Conservation (phyloP, 164 flowering plant genomes). For the Liriodendron chinense region DNA sequence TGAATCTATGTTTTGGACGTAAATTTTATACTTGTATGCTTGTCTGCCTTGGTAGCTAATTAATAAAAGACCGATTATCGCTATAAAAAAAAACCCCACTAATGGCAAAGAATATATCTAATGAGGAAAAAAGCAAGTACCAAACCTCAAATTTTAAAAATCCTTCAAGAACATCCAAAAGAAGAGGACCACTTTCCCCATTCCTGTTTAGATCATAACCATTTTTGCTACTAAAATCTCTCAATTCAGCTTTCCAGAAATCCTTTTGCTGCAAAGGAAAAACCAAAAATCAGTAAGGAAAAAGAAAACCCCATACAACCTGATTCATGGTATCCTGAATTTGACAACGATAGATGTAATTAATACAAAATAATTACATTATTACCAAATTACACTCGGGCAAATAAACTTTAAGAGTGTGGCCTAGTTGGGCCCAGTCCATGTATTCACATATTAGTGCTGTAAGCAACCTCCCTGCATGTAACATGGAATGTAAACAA, state of each 20-base stretch:
- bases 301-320: background rate
- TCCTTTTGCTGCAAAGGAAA: conserved; percentile 76
- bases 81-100: no score
- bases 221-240: conserved; percentile 81
- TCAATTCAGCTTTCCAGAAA: conserved; percentile 91
- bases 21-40: no score
- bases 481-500: conserved; percentile 11
- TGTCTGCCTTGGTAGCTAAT: no score
- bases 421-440: conserved; percentile 97
- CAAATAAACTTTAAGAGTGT: conserved; percentile 88
- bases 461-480: conserved; percentile 86
- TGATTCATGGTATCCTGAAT: no score
- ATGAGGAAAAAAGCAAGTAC: conserved; percentile 1
- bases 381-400: conserved; percentile 99
- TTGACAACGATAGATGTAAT: no score
- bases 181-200: conserved; percentile 87
- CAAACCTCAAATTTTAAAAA: conserved; percentile 93
- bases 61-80: no score
- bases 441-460: conserved; percentile 92
- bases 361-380: conserved; percentile 1
- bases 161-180: conserved; percentile 96
- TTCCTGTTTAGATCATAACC: conserved; percentile 78
- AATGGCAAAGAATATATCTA: background rate
- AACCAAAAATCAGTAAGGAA: background rate
- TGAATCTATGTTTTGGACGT: no score